These are phyloP conservation scores for Bipolaris victoriae DNA, from an alignment of 2,329 filamentous ascomycete species.

Conservation along the genomic window DNA sequence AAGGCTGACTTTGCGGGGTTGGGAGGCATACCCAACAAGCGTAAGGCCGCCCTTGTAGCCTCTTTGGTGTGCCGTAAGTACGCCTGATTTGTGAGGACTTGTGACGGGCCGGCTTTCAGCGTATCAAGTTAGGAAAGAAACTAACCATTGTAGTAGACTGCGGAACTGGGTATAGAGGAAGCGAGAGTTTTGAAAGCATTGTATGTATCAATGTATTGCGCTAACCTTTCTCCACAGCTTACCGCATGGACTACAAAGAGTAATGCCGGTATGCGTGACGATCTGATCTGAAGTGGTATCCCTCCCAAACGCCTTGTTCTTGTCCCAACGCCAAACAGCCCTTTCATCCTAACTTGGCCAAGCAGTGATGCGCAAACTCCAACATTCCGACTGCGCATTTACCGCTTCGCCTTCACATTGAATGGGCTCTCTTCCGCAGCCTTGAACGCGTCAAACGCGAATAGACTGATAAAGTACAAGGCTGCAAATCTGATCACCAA, in stretches of 20 bases:
- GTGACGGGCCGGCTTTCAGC: neutral
- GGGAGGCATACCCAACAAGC: neutral
- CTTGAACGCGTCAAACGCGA: slow-evolving; percentile 53
- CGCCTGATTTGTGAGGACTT: neutral
- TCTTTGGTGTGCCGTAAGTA: neutral
- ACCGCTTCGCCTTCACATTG: slow-evolving; percentile 43
- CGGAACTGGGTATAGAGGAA: too few species aligned
- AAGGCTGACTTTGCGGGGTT: neutral
- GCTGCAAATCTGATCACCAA: slow-evolving; percentile 54
- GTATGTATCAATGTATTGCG: too few species aligned
- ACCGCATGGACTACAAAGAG: too few species aligned
- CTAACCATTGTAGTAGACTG: too few species aligned
- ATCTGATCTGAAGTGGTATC: slow-evolving; percentile 8
- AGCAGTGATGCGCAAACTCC: neutral
- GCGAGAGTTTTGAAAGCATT: too few species aligned
- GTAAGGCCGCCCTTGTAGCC: neutral
- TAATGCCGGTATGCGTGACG: neutral
- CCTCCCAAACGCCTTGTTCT: slow-evolving; percentile 8
- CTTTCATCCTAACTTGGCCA: neutral
- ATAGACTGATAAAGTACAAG: slow-evolving; percentile 54
- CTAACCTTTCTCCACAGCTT: too few species aligned
- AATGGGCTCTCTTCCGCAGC: slow-evolving; percentile 55
- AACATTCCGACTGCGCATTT: neutral
- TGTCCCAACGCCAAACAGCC: slow-evolving; percentile 6
- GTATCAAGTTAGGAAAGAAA: too few species aligned